These are phyloP conservation scores for Arthrobotrys musiformis DNA, from an alignment of 2,329 filamentous ascomycete species.

Conservation along the genomic window DNA sequence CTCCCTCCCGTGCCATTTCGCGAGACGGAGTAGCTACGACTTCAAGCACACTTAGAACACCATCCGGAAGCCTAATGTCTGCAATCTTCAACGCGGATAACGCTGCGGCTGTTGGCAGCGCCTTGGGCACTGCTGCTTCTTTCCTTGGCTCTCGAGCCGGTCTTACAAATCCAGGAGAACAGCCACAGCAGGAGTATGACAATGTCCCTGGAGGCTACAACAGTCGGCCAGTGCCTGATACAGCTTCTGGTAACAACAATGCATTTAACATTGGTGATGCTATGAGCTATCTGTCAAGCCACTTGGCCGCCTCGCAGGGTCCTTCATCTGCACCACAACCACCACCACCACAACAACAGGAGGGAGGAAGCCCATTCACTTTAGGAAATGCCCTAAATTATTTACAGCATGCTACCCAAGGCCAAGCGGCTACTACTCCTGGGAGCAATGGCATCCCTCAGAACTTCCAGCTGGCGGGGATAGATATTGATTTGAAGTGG, in stretches of 20 bases:
- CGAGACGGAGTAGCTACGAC: constrained; percentile 22
- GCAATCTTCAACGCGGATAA: constrained; percentile 45
- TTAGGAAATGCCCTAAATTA: constrained; percentile 46
- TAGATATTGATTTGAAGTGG: constrained; percentile 52
- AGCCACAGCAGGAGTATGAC: constrained; percentile 20
- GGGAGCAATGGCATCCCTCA: constrained; percentile 16
- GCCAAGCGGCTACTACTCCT: neutral
- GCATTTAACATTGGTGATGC: constrained; percentile 41
- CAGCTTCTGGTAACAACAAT: constrained; percentile 10
- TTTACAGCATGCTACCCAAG: constrained; percentile 20
- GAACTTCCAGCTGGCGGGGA: constrained; percentile 43
- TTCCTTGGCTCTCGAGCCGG: constrained; percentile 41
- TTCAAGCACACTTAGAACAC: constrained; percentile 14
- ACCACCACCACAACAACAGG: constrained; percentile 18
- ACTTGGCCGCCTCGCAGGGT: constrained; percentile 3
- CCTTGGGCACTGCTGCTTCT: constrained; percentile 29
- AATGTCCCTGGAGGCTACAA: constrained; percentile 39
- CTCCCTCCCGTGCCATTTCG: constrained; percentile 36
- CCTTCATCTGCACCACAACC: neutral
- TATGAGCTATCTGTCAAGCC: constrained; percentile 31
- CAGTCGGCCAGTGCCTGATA: constrained; percentile 44
- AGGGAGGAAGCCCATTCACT: constrained; percentile 37
- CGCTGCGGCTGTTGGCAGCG: constrained; percentile 48
- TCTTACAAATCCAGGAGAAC: constrained; percentile 3
- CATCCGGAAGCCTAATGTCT: constrained; percentile 42